Base-by-base conservation (phyloP, 2,329 filamentous ascomycete species). In the Penicillium rolfsii region DNA sequence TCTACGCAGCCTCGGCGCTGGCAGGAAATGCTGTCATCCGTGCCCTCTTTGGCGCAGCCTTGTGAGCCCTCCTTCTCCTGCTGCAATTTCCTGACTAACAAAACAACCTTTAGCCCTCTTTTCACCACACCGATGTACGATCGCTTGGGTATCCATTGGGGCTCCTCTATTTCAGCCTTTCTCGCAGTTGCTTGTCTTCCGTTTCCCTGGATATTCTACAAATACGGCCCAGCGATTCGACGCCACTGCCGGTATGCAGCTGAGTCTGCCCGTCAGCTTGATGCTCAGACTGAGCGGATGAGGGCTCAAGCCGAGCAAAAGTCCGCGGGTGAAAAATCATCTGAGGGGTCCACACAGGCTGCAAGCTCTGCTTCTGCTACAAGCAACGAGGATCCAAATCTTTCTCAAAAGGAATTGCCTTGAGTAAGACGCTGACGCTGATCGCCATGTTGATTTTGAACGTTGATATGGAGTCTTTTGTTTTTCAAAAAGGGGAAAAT, bases 61-160 rank as follows among this genome's bases (percentile, higher is more conserved):
- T 48, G 45, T 30, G 30, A 28, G 45, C 28, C 3, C 6, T 2
- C 5, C 24, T n/a, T 2, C 24, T 26, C 40, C 11, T 48, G 6
- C 12, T 30, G 4, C 22, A 9, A 30, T 6, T 9, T n/a, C 45
- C 14, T 1, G 7, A n/a, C 24, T 48, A 16, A 48, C 14, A n/a
- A 2, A 2, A 5, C 22, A 28, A 28, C 2, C 16, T 16, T n/a
- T 14, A 48, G 45, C 8, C 45, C 45, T 9, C 45, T 48, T 5
- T 48, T 48, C 26, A 48, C 45, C 5, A 48, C 24, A 3, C 45
- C 45, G 2, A 48, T 48, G 45, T 48, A 48, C 14, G 45, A 30
- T 26, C 45, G 45, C 45, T 28, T 48, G 24, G 45, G 45, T 48
- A 48, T 48, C 11, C 45, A 48, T 30, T 48, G 45, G 45, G 45